Conservation (phyloP, 2,329 filamentous ascomycete genomes). For the Metarhizium album region DNA sequence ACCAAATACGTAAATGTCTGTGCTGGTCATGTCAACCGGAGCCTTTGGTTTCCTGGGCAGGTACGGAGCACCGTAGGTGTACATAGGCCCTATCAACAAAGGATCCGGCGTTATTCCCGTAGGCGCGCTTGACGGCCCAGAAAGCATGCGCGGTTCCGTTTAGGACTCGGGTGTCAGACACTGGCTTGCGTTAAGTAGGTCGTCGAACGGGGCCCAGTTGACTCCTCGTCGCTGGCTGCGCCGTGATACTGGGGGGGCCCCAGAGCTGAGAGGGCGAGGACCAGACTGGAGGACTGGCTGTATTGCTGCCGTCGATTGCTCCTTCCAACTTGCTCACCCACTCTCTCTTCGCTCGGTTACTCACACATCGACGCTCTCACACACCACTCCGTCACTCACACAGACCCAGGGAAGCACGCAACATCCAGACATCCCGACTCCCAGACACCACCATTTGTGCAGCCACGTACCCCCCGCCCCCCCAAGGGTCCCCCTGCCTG, state of each 20-base stretch:
- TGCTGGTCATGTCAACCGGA: no score
- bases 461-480: no score
- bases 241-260: not conserved
- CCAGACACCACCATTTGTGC: not conserved
- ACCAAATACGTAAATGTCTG: no score
- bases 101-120: not conserved
- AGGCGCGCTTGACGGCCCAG: not conserved
- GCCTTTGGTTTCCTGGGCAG: no score
- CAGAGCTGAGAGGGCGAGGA: not conserved
- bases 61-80: no score
- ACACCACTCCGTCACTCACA: not conserved
- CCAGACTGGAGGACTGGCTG: not conserved
- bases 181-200: not conserved
- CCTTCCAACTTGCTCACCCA: not conserved
- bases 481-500: no score
- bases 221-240: not conserved
- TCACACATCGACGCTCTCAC: not conserved
- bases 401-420: no score
- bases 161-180: no score
- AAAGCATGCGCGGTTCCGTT: no score
- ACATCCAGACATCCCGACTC: no score
- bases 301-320: not conserved
- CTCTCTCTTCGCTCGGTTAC: not conserved
- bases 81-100: not conserved
- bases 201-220: not conserved